phyloP scores from a whole-genome alignment of 495 filamentous ascomycete genomes.

The Hamigera avellanea region DNA sequence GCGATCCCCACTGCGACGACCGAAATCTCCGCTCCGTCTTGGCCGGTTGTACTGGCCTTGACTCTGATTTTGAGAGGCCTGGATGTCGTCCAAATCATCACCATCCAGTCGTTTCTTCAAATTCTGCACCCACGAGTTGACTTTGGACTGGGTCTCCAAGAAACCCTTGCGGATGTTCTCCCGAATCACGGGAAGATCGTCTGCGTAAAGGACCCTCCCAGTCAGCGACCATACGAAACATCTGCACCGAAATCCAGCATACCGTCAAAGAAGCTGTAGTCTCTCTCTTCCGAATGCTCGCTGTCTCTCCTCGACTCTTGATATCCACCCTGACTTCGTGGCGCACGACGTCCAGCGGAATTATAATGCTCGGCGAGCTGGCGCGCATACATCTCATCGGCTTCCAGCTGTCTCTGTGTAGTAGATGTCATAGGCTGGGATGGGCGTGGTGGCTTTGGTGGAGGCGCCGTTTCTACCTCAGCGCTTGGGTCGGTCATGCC shows the following conservation, averaged over 20 bases:
- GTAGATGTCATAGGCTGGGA: conserved; percentile 40
- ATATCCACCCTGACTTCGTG: conserved; percentile 28
- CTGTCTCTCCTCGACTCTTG: conserved; percentile 28
- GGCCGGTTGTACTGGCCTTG: conserved; percentile 24
- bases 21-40: conserved; percentile 45
- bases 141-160: conserved; percentile 81
- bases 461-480: conserved; percentile 54
- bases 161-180: conserved; percentile 94
- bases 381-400: conserved; percentile 86
- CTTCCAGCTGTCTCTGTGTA: conserved; percentile 67
- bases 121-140: conserved; percentile 84
- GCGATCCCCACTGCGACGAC: conserved; percentile 66
- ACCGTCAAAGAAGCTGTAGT: conserved; percentile 87
- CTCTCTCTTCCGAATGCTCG: conserved; percentile 44
- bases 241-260: conserved; percentile 1
- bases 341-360: conserved; percentile 29
- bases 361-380: conserved; percentile 89
- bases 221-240: conserved; percentile 7
- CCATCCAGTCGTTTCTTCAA: conserved; percentile 88
- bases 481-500: conserved; percentile 92
- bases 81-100: conserved; percentile 50
- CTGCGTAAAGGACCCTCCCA: conserved; percentile 24
- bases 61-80: conserved; percentile 36
- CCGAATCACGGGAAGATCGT: conserved; percentile 87
- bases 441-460: conserved; percentile 63